Base-by-base conservation (phyloP, 805 yeast species). In the Blastobotrys chiropterorum region DNA sequence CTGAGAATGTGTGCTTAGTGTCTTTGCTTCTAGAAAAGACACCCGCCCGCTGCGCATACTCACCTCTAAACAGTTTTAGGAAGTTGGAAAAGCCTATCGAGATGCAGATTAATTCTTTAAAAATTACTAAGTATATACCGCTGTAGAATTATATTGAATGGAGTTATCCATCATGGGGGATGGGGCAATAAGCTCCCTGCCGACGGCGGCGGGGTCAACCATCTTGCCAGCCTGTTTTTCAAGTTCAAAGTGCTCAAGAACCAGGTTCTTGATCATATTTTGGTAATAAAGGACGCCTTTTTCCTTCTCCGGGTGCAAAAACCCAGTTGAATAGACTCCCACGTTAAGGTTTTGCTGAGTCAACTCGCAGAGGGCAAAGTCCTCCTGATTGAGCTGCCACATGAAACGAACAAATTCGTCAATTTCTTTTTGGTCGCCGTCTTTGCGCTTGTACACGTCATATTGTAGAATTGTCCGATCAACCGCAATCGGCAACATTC, bases 281-380 rank as follows among this genome's bases (percentile, higher is more conserved):
- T 42, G 44, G 20, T 42, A 42, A 21, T 16, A 42, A 7, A 42
- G 44, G 6, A 42, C 44, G n/a, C 44, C 44, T 5, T 42, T 42
- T 20, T 42, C 44, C 20, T 42, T 42, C 21, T 42, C 44, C 6
- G 44, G 44, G 16, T 42, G 44, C 8, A 42, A 14, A 5, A 20
- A 20, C 5, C 44, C 44, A 15, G 44, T 42, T 5, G 44, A 42
- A 14, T 42, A 42, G 14, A 42, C 21, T 3, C 44, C 44, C 22
- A 42, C 26, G 14, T 42, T 17, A 17, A 42, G 44, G 44, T 42
- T 42, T 20, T 17, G 8, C 14, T 42, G 44, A 3, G 44, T 20
- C 7, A 7, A 16, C 14, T 42, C 44, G 14, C 44, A 42, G 21
- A 42, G 20, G 22, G 14, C 16, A 19, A 42, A 42, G 21, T 42